Evolutionary conservation across 345 rosid species (phyloP).

Genomic region (Hevea brasiliensis): DNA sequence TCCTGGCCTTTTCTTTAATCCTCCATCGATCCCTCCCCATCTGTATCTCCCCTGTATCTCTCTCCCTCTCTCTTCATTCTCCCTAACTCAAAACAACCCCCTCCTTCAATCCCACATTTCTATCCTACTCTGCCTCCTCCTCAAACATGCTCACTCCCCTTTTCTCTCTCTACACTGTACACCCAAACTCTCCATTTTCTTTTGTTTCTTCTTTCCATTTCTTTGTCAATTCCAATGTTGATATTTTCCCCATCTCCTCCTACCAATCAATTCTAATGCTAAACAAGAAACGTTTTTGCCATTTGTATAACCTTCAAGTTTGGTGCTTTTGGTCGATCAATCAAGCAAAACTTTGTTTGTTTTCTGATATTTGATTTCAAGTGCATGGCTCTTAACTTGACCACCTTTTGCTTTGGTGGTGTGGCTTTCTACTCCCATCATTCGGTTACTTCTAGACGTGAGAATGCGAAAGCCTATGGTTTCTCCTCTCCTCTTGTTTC

Average conservation of each 20-base stretch:
- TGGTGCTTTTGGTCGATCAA: background rate
- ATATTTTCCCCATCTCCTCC: background rate
- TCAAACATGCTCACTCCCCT: background rate
- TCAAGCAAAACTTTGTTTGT: no score
- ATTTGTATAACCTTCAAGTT: background rate
- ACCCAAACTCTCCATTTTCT: background rate
- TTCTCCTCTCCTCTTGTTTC: constrained; percentile 21
- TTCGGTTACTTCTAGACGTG: constrained; percentile 14
- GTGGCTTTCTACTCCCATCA: constrained; percentile 19
- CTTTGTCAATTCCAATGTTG: background rate
- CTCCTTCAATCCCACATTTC: no score
- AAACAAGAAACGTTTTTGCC: background rate
- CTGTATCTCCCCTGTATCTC: no score
- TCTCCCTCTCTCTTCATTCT: no score
- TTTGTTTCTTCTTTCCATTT: background rate
- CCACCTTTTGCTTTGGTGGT: constrained; percentile 28
- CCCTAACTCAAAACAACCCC: no score
- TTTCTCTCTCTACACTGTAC: no score
- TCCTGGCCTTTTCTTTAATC: no score
- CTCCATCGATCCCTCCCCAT: no score
- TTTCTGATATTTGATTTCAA: background rate
- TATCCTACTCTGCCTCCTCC: background rate
- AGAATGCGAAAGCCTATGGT: constrained; percentile 23
- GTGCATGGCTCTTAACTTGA: constrained; percentile 41
- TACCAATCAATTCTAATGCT: background rate